Conservation (phyloP, 2,329 filamentous ascomycete genomes). For the Colletotrichum cuscutae region DNA sequence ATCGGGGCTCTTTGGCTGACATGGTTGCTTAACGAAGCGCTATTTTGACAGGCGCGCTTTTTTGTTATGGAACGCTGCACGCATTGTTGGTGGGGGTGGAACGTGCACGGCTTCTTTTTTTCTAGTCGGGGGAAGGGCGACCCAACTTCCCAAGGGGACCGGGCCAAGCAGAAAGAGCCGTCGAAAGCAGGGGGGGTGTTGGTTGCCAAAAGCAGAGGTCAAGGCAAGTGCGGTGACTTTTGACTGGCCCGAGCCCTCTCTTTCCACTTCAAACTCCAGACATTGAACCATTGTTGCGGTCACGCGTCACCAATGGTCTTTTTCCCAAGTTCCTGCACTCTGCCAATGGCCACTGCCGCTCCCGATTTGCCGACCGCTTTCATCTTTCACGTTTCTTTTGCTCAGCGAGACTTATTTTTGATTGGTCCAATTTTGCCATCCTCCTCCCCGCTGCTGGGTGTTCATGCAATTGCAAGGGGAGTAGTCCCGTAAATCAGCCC, state of each 20-base stretch:
- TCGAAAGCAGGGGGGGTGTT: constrained; percentile 1
- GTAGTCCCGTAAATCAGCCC: constrained; percentile 4
- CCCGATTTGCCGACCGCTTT: neutral
- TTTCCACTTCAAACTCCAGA: neutral
- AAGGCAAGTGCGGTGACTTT: neutral
- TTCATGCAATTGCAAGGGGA: constrained; percentile 32
- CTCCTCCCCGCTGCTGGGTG: neutral
- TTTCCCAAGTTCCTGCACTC: neutral
- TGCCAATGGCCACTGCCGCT: no score
- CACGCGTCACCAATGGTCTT: constrained; percentile 16
- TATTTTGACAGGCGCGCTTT: constrained; percentile 23
- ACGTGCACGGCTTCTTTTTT: constrained; percentile 19
- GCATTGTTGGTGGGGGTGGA: constrained; percentile 3
- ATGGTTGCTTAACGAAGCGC: constrained; percentile 4
- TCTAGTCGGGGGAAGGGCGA: constrained; percentile 6
- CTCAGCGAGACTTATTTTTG: constrained; percentile 15
- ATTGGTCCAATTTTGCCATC: constrained; percentile 12
- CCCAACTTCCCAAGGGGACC: no score
- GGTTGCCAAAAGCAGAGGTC: constrained; percentile 11
- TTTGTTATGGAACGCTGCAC: neutral
- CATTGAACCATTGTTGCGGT: neutral
- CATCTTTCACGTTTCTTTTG: neutral
- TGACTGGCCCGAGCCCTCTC: constrained; percentile 25
- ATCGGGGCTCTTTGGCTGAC: constrained; percentile 28
- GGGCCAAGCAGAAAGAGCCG: neutral